Conservation (phyloP, 2,329 filamentous ascomycete species). For the Leptoxyphium fumago region DNA sequence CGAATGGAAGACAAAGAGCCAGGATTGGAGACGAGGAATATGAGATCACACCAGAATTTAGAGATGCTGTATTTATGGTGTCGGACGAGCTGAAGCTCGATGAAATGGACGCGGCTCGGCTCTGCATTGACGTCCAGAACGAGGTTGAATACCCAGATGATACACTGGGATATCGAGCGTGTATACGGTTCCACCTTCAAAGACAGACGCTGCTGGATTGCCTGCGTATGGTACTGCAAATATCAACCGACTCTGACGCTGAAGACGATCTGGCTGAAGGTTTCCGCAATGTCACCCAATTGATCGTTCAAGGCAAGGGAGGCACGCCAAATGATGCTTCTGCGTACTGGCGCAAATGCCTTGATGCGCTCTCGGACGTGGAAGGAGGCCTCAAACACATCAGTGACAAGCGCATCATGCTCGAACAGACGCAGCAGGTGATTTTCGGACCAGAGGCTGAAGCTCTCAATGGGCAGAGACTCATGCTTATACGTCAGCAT, state of each 20-base stretch:
- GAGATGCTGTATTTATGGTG: constrained; percentile 64
- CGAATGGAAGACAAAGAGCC: constrained; percentile 37
- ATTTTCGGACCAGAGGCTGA: constrained; percentile 54
- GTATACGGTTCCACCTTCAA: constrained; percentile 79
- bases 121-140: constrained; percentile 56
- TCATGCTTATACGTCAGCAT: constrained; percentile 75
- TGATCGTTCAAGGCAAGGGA: constrained; percentile 37
- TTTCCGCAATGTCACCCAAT: constrained; percentile 40
- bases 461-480: constrained; percentile 63
- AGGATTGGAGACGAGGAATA: constrained; percentile 59
- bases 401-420: constrained; percentile 60
- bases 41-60: constrained; percentile 71
- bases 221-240: constrained; percentile 62
- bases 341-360: constrained; percentile 58
- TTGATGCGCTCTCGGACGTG: constrained; percentile 61
- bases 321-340: constrained; percentile 40
- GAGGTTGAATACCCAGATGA: constrained; percentile 57
- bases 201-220: constrained; percentile 73
- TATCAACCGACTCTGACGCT: constrained; percentile 45
- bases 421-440: constrained; percentile 56
- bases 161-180: constrained; percentile 58
- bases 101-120: constrained; percentile 66
- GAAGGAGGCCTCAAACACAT: constrained; percentile 64
- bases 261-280: constrained; percentile 38
- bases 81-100: constrained; percentile 84